Evolutionary conservation across 345 rosid species (phyloP).

Genomic region (Rhizophora mangle): DNA sequence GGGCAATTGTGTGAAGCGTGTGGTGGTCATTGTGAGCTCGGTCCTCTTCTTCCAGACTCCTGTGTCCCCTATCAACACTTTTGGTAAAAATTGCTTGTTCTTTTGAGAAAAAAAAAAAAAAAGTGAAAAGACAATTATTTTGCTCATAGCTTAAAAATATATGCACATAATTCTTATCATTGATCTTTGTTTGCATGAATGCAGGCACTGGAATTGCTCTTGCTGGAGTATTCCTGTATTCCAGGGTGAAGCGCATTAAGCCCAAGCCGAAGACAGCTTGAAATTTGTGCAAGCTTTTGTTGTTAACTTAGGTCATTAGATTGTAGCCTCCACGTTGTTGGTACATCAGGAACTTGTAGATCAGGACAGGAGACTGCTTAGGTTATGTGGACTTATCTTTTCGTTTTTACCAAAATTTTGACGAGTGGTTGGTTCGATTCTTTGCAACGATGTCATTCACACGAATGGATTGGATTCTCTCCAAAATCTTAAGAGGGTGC

Average conservation of each 20-base stretch:
- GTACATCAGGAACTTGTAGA: slow-evolving; percentile 14
- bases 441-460: background rate
- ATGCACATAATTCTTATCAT: background rate
- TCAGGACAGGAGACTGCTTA: slow-evolving; percentile 14
- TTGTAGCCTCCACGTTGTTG: background rate
- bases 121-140: background rate
- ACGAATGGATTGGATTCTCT: too few relatives aligned
- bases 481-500: too few relatives aligned
- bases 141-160: background rate
- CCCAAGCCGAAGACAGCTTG: slow-evolving; percentile 76
- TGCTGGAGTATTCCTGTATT: slow-evolving; percentile 91
- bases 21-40: slow-evolving; percentile 99
- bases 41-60: slow-evolving; percentile 85
- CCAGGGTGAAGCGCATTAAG: slow-evolving; percentile 91
- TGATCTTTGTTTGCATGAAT: background rate
- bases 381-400: background rate
- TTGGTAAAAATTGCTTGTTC: slow-evolving; percentile 47
- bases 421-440: background rate
- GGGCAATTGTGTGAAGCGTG: slow-evolving; percentile 99
- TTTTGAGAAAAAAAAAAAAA: background rate
- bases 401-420: background rate
- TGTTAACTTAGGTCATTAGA: slow-evolving; percentile 2
- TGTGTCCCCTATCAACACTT: slow-evolving; percentile 71
- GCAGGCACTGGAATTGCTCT: slow-evolving; percentile 94
- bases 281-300: slow-evolving; percentile 11